A percentile compares a stretch with the other conserved stretches of the same genome.
phyloP scores from a whole-genome alignment of 805 yeast genomes.

The Zygoascus biomembranicola region DNA sequence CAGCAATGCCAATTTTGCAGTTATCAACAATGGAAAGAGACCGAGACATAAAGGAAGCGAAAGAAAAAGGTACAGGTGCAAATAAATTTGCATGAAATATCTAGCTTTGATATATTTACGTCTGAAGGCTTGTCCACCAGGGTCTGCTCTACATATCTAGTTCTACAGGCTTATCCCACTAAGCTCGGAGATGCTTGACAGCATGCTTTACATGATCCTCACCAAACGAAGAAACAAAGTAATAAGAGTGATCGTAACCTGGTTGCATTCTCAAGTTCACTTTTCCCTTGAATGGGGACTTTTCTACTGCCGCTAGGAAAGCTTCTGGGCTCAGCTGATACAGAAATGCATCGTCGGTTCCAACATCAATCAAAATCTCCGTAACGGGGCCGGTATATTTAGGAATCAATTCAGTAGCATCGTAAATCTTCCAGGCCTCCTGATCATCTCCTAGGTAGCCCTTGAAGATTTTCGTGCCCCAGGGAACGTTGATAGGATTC shows the following conservation, averaged over 20 bases:
- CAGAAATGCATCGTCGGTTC: constrained; percentile 70
- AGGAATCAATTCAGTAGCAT: constrained; percentile 71
- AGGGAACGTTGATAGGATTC: constrained; percentile 67
- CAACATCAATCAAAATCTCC: constrained; percentile 75
- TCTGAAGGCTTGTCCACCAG: too few relatives aligned
- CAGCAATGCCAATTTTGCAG: too few relatives aligned
- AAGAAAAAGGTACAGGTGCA: too few relatives aligned
- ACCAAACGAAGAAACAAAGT: constrained; percentile 70
- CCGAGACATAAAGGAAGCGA: too few relatives aligned
- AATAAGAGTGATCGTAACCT: constrained; percentile 89
- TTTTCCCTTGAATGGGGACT: constrained; percentile 52
- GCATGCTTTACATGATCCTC: constrained; percentile 82
- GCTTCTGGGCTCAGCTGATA: constrained; percentile 69
- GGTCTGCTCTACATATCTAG: too few relatives aligned
- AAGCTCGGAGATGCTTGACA: constrained; percentile 46
- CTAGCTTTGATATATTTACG: too few relatives aligned
- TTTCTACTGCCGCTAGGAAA: constrained; percentile 51
- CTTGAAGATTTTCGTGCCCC: constrained; percentile 83
- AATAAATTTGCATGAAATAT: too few relatives aligned
- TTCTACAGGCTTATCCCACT: not conserved
- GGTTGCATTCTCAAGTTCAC: constrained; percentile 57
- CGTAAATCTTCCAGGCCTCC: constrained; percentile 62
- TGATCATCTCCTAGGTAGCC: constrained; percentile 62
- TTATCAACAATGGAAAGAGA: too few relatives aligned
- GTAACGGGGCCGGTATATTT: constrained; percentile 43